Evolutionary conservation across 106 monocot genomes (phyloP), one percentile per base, ranked within the genome.

Genomic region (Phalaenopsis aphrodite): DNA sequence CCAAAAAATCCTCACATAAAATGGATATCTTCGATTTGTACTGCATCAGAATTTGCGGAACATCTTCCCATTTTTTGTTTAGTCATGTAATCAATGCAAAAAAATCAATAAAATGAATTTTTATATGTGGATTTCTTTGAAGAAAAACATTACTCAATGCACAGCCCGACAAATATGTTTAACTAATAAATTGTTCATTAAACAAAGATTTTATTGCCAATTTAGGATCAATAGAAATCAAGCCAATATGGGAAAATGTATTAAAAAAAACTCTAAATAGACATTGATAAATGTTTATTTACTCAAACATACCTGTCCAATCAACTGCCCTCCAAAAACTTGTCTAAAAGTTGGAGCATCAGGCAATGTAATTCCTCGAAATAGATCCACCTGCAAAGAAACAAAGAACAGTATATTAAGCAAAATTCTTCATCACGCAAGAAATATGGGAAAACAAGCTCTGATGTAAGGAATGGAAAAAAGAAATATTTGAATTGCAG

Each of bases 291-390:
- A 41, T 14, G 41, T 71, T 71, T 71, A 8, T 19, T 42, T 8
- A 75, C 42, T 37, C 57, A 71, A 77, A 24, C 76, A 73, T 89
- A 77, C 99, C 99, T 99, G 99, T 64, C 93, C 99, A 82, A 99
- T 93, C 21, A 99, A 88, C 76, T 99, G 99, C 58, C 99, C 99
- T 47, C 99, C 99, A 86, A 93, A 99, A 80, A 99, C 99, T 87
- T 99, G 94, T 82, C 82, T 77, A 83, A 93, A 99, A 48, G 56
- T 55, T 78, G 98, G 98, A 85, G 89, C 75, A 91, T 85, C 89
- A 80, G 95, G 91, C 79, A 91, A 77, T 77, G 99, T 91, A 83
- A 83, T 79, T 73, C 94, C 99, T 85, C 93, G 93, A 78, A 99
- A 99, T 56, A 99, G 77, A 82, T 99, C 86, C 39, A 95, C 93